These are phyloP conservation scores for Fusarium bulbicola DNA, from an alignment of 2,329 filamentous ascomycete genomes.

Conservation along the genomic window DNA sequence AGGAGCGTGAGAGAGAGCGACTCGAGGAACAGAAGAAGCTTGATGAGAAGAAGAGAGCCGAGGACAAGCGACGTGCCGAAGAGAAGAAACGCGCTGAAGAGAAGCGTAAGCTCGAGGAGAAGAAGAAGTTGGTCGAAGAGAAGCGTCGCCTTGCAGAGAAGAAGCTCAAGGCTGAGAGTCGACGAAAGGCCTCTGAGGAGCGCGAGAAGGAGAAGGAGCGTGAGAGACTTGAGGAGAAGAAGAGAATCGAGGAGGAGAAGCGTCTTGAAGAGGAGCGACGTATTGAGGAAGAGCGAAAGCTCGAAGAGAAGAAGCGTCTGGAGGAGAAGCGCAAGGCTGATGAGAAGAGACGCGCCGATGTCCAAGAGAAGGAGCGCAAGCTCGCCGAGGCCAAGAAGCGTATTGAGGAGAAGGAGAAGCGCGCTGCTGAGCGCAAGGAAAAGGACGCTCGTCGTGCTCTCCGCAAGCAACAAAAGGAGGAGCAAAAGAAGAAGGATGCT, in stretches of 20 bases:
- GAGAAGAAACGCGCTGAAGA: slow-evolving; percentile 5
- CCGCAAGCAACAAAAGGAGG: slow-evolving; percentile 18
- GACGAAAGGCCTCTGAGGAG: slow-evolving; percentile 10
- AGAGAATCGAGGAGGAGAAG: slow-evolving; percentile 10
- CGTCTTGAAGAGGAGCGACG: slow-evolving; percentile 3
- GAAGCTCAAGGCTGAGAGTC: slow-evolving; percentile 5
- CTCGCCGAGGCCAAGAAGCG: slow-evolving; percentile 11
- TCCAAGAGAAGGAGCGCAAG: slow-evolving; percentile 8
- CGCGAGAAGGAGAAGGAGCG: slow-evolving; percentile 8
- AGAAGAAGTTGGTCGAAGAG: slow-evolving; percentile 11
- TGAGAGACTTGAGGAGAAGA: slow-evolving; percentile 6
- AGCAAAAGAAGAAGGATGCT: slow-evolving; percentile 15
- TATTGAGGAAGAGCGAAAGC: slow-evolving; percentile 13
- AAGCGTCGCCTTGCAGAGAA: slow-evolving; percentile 9
- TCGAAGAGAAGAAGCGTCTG: slow-evolving; percentile 8
- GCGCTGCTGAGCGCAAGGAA: slow-evolving; percentile 17
- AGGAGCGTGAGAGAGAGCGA: slow-evolving; percentile 7
- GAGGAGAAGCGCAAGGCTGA: slow-evolving; percentile 12
- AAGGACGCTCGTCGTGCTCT: slow-evolving; percentile 16
- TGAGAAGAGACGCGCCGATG: slow-evolving; percentile 1
- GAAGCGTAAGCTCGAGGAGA: slow-evolving; percentile 10
- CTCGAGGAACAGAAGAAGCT: background rate
- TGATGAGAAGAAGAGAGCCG: background rate
- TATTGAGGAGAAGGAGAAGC: slow-evolving; percentile 11
- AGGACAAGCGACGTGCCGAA: background rate